phyloP scores from a whole-genome alignment of 495 filamentous ascomycete genomes.

The Viridothelium virens region DNA sequence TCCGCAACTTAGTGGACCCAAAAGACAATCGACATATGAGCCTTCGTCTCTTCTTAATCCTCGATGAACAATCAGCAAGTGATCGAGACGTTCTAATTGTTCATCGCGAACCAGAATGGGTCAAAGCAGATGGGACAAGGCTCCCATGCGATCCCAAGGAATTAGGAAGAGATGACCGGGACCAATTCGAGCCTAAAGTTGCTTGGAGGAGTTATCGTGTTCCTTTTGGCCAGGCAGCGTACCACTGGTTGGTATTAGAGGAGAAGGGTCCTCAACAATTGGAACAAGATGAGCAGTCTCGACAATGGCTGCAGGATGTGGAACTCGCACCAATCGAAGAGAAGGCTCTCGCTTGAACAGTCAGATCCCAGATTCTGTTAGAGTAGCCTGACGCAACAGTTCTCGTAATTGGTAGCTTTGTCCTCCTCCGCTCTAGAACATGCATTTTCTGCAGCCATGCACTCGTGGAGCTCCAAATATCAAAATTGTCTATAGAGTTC shows the following conservation, averaged over 20 bases:
- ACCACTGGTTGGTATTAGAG: not conserved
- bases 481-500: too few species aligned
- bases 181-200: not conserved
- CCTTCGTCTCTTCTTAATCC: not conserved
- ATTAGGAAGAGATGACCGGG: not conserved
- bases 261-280: not conserved
- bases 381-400: too few species aligned
- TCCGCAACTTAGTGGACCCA: not conserved
- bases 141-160: not conserved
- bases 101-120: slow-evolving; percentile 9
- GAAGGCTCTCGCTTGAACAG: not conserved
- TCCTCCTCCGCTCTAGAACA: too few species aligned
- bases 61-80: slow-evolving; percentile 2
- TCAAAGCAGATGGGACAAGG: not conserved
- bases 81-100: not conserved
- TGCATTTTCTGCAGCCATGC: too few species aligned
- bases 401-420: too few species aligned
- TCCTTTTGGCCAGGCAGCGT: not conserved
- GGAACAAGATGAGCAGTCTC: not conserved
- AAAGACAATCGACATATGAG: not conserved
- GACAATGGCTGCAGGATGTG: not conserved
- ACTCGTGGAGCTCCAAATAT: too few species aligned
- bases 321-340: not conserved
- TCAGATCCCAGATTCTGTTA: not conserved
- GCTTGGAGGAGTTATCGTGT: slow-evolving; percentile 2